A percentile compares a stretch with the other conserved stretches of the same genome.
Evolutionary conservation across 2,329 filamentous ascomycete genomes (phyloP).

Genomic region (Bisporella sp.): DNA sequence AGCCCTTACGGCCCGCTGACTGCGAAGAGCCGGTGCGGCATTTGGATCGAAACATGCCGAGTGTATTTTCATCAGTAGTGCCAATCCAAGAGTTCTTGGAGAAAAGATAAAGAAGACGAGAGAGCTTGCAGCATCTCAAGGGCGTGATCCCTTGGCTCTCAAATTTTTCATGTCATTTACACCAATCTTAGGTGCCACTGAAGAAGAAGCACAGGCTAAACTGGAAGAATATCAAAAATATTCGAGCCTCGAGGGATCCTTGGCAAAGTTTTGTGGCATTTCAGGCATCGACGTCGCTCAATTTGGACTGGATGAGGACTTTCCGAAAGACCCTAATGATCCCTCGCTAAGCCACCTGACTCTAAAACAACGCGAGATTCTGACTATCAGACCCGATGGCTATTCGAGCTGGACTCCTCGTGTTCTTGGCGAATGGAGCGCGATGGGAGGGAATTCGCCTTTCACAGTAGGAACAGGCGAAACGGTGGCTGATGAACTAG

Average conservation of each 20-base stretch:
- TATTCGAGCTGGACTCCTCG: conserved; percentile 59
- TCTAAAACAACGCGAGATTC: conserved; percentile 34
- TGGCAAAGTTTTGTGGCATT: conserved; percentile 67
- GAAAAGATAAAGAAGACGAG: conserved; percentile 57
- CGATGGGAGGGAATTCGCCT: conserved; percentile 58
- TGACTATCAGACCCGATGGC: conserved; percentile 40
- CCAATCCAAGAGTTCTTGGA: conserved; percentile 51
- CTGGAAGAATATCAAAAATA: conserved; percentile 53
- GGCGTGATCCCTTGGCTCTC: conserved; percentile 51
- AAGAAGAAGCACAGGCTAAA: conserved; percentile 59
- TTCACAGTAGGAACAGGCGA: conserved; percentile 38
- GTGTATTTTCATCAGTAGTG: conserved; percentile 60
- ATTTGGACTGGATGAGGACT: conserved; percentile 50
- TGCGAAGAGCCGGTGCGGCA: conserved; percentile 42
- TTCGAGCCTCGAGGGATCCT: conserved; percentile 56
- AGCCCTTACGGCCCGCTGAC: too few relatives aligned
- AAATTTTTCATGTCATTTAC: conserved; percentile 62
- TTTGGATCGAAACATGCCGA: conserved; percentile 66
- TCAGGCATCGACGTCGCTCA: conserved; percentile 60
- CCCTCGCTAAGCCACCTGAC: conserved; percentile 30
- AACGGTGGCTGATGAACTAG: conserved; percentile 55
- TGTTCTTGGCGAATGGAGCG: conserved; percentile 61
- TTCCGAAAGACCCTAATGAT: conserved; percentile 44
- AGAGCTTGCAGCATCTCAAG: conserved; percentile 42
- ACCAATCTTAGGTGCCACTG: conserved; percentile 56